A percentile compares a stretch with the other conserved stretches of the same genome.
phyloP scores from a whole-genome alignment of 192 early-diverging fungal genomes.

The Podila epicladia region DNA sequence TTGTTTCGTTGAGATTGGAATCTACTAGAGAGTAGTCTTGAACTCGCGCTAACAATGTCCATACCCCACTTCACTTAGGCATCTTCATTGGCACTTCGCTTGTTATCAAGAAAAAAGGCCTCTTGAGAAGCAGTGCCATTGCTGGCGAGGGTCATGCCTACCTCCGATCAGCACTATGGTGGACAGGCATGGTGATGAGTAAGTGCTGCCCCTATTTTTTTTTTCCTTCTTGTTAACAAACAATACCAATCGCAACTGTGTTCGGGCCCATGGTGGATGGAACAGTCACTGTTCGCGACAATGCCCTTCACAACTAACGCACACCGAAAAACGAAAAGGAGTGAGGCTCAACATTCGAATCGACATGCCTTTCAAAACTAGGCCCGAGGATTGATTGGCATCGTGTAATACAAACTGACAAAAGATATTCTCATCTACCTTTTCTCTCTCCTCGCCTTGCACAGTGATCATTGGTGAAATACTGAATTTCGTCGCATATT shows the following conservation, averaged over 20 bases:
- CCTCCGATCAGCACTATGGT: constrained; percentile 62
- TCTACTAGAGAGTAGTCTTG: neutral
- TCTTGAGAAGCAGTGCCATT: constrained; percentile 66
- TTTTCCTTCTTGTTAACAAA: neutral
- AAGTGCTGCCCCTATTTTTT: constrained; percentile 11
- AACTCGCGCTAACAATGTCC: neutral
- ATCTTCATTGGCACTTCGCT: constrained; percentile 93
- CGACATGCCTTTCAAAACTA: too few relatives aligned
- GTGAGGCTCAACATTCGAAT: too few relatives aligned
- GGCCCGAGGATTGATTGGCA: neutral
- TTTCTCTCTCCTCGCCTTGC: neutral
- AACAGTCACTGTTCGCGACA: neutral
- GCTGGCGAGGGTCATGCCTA: constrained; percentile 67
- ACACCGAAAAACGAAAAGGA: neutral
- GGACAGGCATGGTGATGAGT: constrained; percentile 69
- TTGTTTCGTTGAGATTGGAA: neutral
- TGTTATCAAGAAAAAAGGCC: constrained; percentile 95
- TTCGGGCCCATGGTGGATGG: neutral
- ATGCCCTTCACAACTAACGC: too few relatives aligned
- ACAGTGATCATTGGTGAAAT: constrained; percentile 93
- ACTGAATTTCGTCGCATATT: constrained; percentile 97
- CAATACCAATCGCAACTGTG: neutral
- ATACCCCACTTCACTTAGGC: constrained; percentile 54
- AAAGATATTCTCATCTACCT: neutral
- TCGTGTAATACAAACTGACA: too few relatives aligned